Evolutionary conservation across 2,329 filamentous ascomycete species (phyloP), one percentile per base, ranked within the genome.

Genomic region (Pseudonectria foliicola): DNA sequence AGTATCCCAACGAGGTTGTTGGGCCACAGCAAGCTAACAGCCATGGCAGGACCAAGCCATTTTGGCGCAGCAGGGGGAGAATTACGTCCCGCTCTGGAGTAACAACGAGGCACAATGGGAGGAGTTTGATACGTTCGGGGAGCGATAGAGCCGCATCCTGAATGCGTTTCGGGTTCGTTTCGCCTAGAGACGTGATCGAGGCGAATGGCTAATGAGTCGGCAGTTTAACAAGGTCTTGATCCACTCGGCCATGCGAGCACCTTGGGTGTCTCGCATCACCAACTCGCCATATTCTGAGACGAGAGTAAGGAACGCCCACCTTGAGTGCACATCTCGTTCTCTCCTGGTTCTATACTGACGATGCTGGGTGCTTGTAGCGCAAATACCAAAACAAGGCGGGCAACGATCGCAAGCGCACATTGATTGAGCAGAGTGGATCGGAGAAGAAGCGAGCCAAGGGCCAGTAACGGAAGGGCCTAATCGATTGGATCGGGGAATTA

Each of bases 101-200:
- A 38, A 40, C 29, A 40, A 37, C 10, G 48, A 51, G n/a, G 34
- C 45, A 11, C 42, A 48, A 25, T 48, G 48, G 44, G 48, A 51
- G 27, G 40, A 51, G 38, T 50, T 41, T 27, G 39, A 29, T 13
- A 46, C 38, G 24, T 51, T 51, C 35, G 40, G 35, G 37, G 46
- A 48, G 42, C 48, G 48, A 34, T 51, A 49, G 48, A 30, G 23
- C 18, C 46, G 42, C 37, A 42, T 51, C 37, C 36, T 51, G 30
- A 33, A 38, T 29, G 46, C 42, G 6, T 51, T 51, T 33, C 40
- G 42, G 36, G 48, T 45, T 4, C 31, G 42, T 25, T 6, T 10
- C 12, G 2, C 10, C 3, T 16, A 3, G 18, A 8, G 7, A 13
- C 15, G 3, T n/a, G 4, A 8, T 10, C 0, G 10, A 16, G 24